Conservation (phyloP, 345 rosid species). For the Salix caprea region DNA sequence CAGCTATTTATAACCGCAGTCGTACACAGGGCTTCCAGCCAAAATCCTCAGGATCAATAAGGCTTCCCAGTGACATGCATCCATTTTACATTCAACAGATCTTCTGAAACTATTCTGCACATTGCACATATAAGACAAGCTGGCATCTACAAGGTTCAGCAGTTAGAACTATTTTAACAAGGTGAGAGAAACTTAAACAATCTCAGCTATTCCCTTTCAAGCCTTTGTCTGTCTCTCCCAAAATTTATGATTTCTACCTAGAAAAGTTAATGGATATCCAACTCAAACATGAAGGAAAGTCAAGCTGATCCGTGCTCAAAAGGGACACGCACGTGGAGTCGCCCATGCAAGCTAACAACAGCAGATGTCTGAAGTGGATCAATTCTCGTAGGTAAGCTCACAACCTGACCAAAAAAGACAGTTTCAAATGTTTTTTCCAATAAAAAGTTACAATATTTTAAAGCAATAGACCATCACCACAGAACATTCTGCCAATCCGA, state of each 20-base stretch:
- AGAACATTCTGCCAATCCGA: neutral
- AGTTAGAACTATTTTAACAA: slow-evolving; percentile 5
- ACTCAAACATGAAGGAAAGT: slow-evolving; percentile 4
- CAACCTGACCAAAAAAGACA: slow-evolving; percentile 44
- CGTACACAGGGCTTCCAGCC: neutral
- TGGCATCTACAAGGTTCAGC: neutral
- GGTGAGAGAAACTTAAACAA: neutral
- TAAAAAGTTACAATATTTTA: neutral
- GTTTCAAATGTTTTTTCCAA: neutral
- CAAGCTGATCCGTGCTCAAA: slow-evolving; percentile 33
- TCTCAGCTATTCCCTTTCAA: neutral
- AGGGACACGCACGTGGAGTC: slow-evolving; percentile 59
- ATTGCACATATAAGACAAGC: neutral
- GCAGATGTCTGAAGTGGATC: slow-evolving; percentile 73
- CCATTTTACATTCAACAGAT: neutral
- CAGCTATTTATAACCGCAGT: neutral
- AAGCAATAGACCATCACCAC: neutral
- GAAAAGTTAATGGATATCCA: neutral
- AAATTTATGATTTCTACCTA: slow-evolving; percentile 15
- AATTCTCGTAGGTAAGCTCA: slow-evolving; percentile 64
- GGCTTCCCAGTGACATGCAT: neutral
- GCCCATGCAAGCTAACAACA: slow-evolving; percentile 73
- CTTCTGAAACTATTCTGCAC: neutral
- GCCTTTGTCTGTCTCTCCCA: slow-evolving; percentile 8
- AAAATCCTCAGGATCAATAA: neutral